Percentiles rank a stretch among this genome's conserved stretches.
phyloP scores from a whole-genome alignment of 169 alveolate species.

The Plasmodium relictum region DNA sequence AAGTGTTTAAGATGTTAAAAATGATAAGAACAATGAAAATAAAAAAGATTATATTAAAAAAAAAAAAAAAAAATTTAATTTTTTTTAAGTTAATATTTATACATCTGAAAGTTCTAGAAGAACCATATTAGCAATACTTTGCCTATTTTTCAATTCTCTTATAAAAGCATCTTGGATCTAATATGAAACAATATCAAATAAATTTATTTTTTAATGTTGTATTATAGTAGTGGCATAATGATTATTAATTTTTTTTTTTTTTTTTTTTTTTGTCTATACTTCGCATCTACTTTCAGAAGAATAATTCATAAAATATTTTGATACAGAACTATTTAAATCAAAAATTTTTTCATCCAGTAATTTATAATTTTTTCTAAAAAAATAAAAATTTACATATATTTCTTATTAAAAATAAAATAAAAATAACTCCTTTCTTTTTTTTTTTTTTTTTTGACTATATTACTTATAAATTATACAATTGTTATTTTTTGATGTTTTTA shows the following conservation, averaged over 20 bases:
- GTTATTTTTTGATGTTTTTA: slow-evolving; percentile 18
- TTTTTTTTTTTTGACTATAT: not conserved
- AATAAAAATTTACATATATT: not conserved
- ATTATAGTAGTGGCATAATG: no score
- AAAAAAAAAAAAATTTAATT: no score
- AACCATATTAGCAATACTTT: slow-evolving; percentile 55
- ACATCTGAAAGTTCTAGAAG: slow-evolving; percentile 36
- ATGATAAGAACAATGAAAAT: no score
- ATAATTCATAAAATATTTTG: slow-evolving; percentile 18
- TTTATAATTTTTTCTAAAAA: slow-evolving; percentile 39
- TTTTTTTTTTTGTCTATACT: not conserved
- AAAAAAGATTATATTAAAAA: not conserved
- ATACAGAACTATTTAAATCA: slow-evolving; percentile 17
- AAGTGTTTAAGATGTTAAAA: no score
- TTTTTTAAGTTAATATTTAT: not conserved
- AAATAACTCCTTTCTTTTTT: not conserved
- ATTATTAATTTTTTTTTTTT: no score
- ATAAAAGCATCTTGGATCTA: slow-evolving; percentile 67
- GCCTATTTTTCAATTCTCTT: slow-evolving; percentile 24
- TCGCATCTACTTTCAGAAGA: slow-evolving; percentile 37
- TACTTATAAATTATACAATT: slow-evolving; percentile 48
- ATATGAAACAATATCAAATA: not conserved
- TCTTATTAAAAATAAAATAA: not conserved
- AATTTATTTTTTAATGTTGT: no score
- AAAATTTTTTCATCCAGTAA: slow-evolving; percentile 15